phyloP scores from a whole-genome alignment of 148 eudicot species.

The Persicaria tinctoria region DNA sequence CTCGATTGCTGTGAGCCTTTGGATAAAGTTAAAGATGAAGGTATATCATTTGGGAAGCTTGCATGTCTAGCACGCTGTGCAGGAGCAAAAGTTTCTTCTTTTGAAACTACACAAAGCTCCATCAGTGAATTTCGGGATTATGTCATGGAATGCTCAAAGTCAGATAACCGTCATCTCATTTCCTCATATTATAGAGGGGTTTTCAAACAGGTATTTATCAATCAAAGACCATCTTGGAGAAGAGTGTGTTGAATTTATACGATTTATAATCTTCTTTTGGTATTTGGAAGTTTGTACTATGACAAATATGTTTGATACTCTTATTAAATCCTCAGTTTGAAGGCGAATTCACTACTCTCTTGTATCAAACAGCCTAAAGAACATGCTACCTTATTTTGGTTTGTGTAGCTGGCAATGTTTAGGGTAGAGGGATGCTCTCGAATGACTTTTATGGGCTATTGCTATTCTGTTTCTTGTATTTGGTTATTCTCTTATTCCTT shows the following conservation, averaged over 20 bases:
- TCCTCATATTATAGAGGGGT: conserved; percentile 36
- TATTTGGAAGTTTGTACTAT: background rate
- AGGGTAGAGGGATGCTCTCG: background rate
- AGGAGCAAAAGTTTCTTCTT: conserved; percentile 43
- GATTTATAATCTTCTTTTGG: background rate
- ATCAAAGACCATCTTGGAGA: background rate
- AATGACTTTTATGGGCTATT: background rate
- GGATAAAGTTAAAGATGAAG: conserved; percentile 33
- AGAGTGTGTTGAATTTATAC: background rate
- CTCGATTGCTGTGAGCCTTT: conserved; percentile 52
- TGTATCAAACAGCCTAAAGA: background rate
- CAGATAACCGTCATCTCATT: conserved; percentile 38
- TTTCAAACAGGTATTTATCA: conserved; percentile 31
- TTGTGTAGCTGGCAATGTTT: background rate
- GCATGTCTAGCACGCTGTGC: conserved; percentile 46
- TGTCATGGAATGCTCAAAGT: conserved; percentile 31
- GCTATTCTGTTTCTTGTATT: background rate
- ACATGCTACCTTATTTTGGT: background rate
- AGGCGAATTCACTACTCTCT: background rate
- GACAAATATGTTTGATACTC: background rate
- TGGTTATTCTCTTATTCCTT: background rate
- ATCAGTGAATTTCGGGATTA: conserved; percentile 22
- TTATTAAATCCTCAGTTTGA: background rate
- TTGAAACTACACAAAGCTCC: conserved; percentile 34
- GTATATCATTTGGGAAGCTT: conserved; percentile 41